phyloP scores from a whole-genome alignment of 2,329 filamentous ascomycete genomes.

The Neonectria faginata region DNA sequence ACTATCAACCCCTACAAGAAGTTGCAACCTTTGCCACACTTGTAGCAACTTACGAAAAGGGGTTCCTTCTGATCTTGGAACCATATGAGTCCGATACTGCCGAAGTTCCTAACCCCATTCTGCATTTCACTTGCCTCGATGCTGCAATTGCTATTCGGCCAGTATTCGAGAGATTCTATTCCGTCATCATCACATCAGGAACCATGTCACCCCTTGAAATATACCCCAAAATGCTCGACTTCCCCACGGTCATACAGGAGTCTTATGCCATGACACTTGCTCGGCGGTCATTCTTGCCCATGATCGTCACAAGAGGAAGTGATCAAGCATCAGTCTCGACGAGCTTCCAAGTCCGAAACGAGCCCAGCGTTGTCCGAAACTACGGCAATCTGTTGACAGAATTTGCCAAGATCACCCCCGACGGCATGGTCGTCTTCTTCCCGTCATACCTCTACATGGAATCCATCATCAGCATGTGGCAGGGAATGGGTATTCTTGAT shows the following conservation, averaged over 20 bases:
- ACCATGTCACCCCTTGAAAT: conserved; percentile 98
- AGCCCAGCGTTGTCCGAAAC: conserved; percentile 95
- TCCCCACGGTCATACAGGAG: conserved; percentile 91
- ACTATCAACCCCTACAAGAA: conserved; percentile 96
- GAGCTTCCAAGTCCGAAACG: conserved; percentile 94
- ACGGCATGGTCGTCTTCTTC: conserved; percentile 99
- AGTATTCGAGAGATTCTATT: conserved; percentile 96
- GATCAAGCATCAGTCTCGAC: conserved; percentile 95
- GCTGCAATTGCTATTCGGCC: conserved; percentile 98
- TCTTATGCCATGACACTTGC: conserved; percentile 98
- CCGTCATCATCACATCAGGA: conserved; percentile 97
- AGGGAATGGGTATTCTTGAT: conserved; percentile 97
- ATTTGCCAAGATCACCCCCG: conserved; percentile 94
- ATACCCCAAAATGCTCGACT: conserved; percentile 99
- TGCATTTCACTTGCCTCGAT: conserved; percentile 97
- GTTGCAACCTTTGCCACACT: conserved; percentile 97
- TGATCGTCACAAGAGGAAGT: conserved; percentile 96
- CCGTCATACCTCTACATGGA: conserved; percentile 99
- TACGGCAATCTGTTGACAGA: conserved; percentile 94
- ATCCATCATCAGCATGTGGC: conserved; percentile 98
- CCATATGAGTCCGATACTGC: conserved; percentile 96
- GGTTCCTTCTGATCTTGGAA: conserved; percentile 95
- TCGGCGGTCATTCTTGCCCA: conserved; percentile 92
- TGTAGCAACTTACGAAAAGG: conserved; percentile 95
- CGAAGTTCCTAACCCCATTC: conserved; percentile 94